These are phyloP conservation scores for Eucalyptus pauciflora DNA, from an alignment of 345 rosid genomes.

Conservation along the genomic window DNA sequence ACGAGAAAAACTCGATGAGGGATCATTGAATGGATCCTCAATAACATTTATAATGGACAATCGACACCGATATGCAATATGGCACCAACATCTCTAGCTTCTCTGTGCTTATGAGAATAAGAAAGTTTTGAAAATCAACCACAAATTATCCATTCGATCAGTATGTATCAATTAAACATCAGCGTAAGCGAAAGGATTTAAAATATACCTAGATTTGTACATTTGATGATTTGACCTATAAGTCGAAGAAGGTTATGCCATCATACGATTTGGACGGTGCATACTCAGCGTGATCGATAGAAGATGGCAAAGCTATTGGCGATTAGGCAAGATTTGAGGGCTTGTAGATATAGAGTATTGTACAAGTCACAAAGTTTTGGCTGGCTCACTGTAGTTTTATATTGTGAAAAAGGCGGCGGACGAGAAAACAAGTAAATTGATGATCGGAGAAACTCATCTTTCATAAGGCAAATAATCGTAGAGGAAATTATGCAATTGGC, in stretches of 20 bases:
- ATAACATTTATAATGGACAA: not conserved
- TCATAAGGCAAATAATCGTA: too few relatives aligned
- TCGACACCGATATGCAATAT: too few relatives aligned
- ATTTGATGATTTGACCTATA: too few relatives aligned
- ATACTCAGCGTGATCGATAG: not conserved
- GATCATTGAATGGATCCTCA: not conserved
- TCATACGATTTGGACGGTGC: not conserved
- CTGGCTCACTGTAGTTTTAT: not conserved
- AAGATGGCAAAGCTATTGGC: too few relatives aligned
- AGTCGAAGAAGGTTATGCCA: not conserved
- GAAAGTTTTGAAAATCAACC: not conserved
- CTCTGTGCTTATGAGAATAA: not conserved
- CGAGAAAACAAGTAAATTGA: not conserved
- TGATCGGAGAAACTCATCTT: too few relatives aligned
- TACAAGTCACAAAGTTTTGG: not conserved
- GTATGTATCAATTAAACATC: not conserved
- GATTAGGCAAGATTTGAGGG: not conserved
- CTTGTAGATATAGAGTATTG: not conserved
- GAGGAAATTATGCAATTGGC: too few relatives aligned
- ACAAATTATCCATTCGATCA: not conserved
- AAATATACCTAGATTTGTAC: too few relatives aligned
- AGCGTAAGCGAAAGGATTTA: too few relatives aligned
- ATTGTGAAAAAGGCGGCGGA: not conserved
- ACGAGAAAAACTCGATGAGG: not conserved
- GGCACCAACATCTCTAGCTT: not conserved